Evolutionary conservation across 2,329 filamentous ascomycete species (phyloP), one percentile per base, ranked within the genome.

Genomic region (Pseudodiploospora longispora): DNA sequence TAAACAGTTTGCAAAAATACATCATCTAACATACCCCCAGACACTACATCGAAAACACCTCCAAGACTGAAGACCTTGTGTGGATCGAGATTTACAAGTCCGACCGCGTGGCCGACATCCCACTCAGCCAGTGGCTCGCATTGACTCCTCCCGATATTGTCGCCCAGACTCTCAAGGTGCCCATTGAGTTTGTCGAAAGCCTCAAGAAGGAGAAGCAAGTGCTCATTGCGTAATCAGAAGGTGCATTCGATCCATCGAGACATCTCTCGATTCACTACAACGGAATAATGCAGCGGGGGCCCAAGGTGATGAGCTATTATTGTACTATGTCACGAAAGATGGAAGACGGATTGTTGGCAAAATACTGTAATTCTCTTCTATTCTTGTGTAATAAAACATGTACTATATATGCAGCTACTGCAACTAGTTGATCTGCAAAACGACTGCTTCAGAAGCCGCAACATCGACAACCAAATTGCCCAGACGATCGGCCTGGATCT

Each of bases 31-130:
- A 33, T 42, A 1, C 29, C 27, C 7, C 6, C 2, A 66, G 80
- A 0, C 82, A 85, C 53, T 85, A 85, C 53, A 80, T 86, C 45
- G 80, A 85, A 52, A 86, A 85, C 57, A 80, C 74, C 0, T 82
- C 77, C 0, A 66, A 78, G 2, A 76, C 71, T 0, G 77, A 84
- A 48, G 77, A 82, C 40, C 66, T 86, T 4, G 69, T 81, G 4
- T 85, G 78, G 75, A 75, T 85, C 30, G 82, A 85, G 58, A 74
- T 85, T 12, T 85, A 83, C 68, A 83, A 82, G 64, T 76, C 74
- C 36, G 79, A 85, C 49, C 71, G 75, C 2, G 79, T 85, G 2
- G 77, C 75, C 1, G 82, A 86, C 55, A 81, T 86, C 49, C 73
- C 76, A 0, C 59, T 85, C 36, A 79, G 76, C 0, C 82, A 86